A percentile compares a stretch with the other conserved stretches of the same genome.
Evolutionary conservation across 495 filamentous ascomycete species (phyloP).

Genomic region (Neurospora sp.): DNA sequence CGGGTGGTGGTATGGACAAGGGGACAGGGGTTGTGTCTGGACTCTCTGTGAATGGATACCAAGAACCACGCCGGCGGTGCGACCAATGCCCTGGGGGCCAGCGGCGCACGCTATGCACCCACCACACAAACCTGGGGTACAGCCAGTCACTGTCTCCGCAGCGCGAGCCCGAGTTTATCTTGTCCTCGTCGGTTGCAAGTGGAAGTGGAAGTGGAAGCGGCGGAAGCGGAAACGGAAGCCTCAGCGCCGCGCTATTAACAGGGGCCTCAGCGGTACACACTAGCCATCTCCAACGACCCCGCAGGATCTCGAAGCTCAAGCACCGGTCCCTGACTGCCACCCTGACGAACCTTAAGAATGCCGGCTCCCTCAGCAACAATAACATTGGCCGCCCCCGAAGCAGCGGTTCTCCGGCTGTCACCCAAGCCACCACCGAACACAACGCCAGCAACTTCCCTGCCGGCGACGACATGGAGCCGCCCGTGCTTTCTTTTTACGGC

Average conservation of each 20-base stretch:
- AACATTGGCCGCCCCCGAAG: slow-evolving; percentile 2
- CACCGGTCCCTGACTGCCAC: slow-evolving; percentile 22
- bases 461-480: slow-evolving; percentile 53
- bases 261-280: not conserved
- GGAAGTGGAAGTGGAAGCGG: slow-evolving; percentile 10
- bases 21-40: slow-evolving; percentile 2
- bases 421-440: not conserved
- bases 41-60: not conserved
- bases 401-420: not conserved
- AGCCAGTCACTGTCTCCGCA: slow-evolving; percentile 2
- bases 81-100: slow-evolving; percentile 20
- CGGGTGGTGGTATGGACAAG: slow-evolving; percentile 12
- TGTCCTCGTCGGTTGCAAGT: not conserved
- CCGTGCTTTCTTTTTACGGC: slow-evolving; percentile 64
- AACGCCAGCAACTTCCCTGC: not conserved
- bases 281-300: slow-evolving; percentile 16
- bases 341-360: slow-evolving; percentile 8
- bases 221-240: slow-evolving; percentile 19
- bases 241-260: slow-evolving; percentile 12
- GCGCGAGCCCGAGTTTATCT: slow-evolving; percentile 1
- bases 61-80: slow-evolving; percentile 18
- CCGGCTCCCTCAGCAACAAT: slow-evolving; percentile 1
- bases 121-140: not conserved
- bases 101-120: slow-evolving; percentile 21
- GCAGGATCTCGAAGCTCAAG: slow-evolving; percentile 28